Percentiles rank a stretch among this genome's conserved stretches.
phyloP scores from a whole-genome alignment of 2,329 filamentous ascomycete species.

The Ceratocystis lukuohia region DNA sequence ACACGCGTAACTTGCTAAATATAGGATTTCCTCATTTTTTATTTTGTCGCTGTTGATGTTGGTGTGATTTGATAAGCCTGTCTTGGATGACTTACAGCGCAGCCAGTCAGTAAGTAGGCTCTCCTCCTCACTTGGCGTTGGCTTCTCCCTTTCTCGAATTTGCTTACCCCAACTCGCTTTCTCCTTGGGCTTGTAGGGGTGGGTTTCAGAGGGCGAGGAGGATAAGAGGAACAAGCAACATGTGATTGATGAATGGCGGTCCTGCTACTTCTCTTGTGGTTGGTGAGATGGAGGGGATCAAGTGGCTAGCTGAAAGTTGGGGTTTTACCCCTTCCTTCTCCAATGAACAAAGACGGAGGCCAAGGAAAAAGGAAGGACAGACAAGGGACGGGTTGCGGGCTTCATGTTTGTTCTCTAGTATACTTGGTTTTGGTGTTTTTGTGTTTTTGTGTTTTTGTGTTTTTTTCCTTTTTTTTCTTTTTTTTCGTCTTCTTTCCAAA shows the following conservation, averaged over 20 bases:
- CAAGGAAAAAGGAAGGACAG: not conserved
- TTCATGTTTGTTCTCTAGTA: no score
- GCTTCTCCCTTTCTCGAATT: not conserved
- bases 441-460: no score
- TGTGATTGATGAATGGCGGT: not conserved
- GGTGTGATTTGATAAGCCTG: no score
- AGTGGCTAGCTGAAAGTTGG: slow-evolving; percentile 6
- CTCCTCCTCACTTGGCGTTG: not conserved
- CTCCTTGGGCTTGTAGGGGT: not conserved
- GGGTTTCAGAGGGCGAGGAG: slow-evolving; percentile 1
- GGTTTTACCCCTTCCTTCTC: not conserved
- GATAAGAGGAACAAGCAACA: not conserved
- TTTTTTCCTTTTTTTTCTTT: no score
- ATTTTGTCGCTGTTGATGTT: no score
- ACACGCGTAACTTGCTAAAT: no score
- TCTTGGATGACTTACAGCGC: no score
- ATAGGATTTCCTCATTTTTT: no score
- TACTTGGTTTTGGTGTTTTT: no score
- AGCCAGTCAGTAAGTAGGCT: not conserved
- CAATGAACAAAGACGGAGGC: not conserved
- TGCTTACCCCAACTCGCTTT: not conserved
- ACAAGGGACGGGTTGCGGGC: no score
- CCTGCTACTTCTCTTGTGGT: not conserved
- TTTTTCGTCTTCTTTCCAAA: no score
- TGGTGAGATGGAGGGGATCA: not conserved